Conservation (phyloP, 2,329 filamentous ascomycete species). For the Pyrenophora tritici-repentis region DNA sequence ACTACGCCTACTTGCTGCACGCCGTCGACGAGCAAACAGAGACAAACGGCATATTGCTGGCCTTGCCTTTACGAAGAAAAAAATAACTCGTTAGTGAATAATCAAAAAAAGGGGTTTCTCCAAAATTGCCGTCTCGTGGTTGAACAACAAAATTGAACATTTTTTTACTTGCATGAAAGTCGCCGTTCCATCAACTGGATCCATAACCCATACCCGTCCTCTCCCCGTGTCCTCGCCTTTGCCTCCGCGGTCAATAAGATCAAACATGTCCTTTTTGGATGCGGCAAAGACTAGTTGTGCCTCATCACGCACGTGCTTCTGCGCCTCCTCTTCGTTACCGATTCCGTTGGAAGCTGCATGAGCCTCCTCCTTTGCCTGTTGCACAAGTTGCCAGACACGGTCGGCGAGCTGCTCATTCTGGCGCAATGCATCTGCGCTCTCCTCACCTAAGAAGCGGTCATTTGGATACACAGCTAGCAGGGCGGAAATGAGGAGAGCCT, state of each 20-base stretch:
- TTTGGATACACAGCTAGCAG: constrained; percentile 59
- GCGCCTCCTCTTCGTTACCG: constrained; percentile 31
- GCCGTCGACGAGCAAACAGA: constrained; percentile 63
- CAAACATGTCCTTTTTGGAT: constrained; percentile 61
- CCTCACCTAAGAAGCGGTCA: constrained; percentile 66
- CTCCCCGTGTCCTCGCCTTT: constrained; percentile 54
- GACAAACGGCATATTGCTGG: constrained; percentile 66
- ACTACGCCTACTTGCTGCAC: constrained; percentile 63
- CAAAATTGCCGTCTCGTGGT: too few relatives aligned
- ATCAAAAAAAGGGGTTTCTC: too few relatives aligned
- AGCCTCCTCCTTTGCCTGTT: constrained; percentile 36
- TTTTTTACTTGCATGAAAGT: constrained; percentile 56
- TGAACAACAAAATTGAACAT: too few relatives aligned
- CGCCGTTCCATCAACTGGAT: constrained; percentile 68
- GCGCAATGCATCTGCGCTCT: constrained; percentile 60
- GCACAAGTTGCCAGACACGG: constrained; percentile 62
- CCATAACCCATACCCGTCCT: constrained; percentile 63
- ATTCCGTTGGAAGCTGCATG: constrained; percentile 33
- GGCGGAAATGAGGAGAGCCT: constrained; percentile 64
- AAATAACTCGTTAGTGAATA: too few relatives aligned
- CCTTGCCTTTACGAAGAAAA: constrained; percentile 37
- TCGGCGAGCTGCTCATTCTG: constrained; percentile 54
- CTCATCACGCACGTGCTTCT: constrained; percentile 10
- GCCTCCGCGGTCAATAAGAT: constrained; percentile 66
- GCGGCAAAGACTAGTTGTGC: constrained; percentile 41